Evolutionary conservation across 108 stramenopile species (phyloP), one percentile per base, ranked within the genome.

Genomic region (Cyclotella cryptica): DNA sequence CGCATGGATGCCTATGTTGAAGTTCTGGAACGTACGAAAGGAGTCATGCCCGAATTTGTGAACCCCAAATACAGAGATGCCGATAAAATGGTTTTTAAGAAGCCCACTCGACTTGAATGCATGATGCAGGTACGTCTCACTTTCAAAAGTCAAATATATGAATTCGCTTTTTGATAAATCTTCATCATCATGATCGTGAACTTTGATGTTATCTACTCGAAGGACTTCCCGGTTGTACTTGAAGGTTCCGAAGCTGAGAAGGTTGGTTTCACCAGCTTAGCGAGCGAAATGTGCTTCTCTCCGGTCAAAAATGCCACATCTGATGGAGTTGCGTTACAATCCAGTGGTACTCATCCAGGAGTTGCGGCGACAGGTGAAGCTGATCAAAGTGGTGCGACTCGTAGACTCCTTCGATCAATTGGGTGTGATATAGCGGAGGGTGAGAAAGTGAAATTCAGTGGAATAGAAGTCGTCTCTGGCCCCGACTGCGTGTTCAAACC

Each of bases 101-200:
- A 99, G 80, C 98, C 99, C 0, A 98, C 99, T 19, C 79, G 99
- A n/a, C 86, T 99, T 75, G 98, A 99, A 92, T 98, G 98, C 87
- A 99, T 99, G 99, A 99, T 99, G 98, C 93, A 95, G 74, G 68
- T 53, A 13, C 12, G 55, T 57, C 2, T 24, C 35, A 35, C 35
- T 35, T 35, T 6, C 6, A 2, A 35, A 35, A 35, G 35, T 35
- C 35, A 35, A 5, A 26, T 39, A 3, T 3, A 39, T 66, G 10
- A 21, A 15, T 22, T 66, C 1, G 9, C 19, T 10, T 40, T 41
- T 62, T 62, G 41, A 2, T 41, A 1, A 35, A 19, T 6, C 49
- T 3, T 3, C 18, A 1, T 8, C 6, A 2, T 5, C 35, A 35
- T 35, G 6, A 35, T 5, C 35, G 35, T 35, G 4, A 5, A 21